Evolutionary conservation across 2,329 filamentous ascomycete species (phyloP), one percentile per base, ranked within the genome.

Genomic region (Diaporthe aspalathi): DNA sequence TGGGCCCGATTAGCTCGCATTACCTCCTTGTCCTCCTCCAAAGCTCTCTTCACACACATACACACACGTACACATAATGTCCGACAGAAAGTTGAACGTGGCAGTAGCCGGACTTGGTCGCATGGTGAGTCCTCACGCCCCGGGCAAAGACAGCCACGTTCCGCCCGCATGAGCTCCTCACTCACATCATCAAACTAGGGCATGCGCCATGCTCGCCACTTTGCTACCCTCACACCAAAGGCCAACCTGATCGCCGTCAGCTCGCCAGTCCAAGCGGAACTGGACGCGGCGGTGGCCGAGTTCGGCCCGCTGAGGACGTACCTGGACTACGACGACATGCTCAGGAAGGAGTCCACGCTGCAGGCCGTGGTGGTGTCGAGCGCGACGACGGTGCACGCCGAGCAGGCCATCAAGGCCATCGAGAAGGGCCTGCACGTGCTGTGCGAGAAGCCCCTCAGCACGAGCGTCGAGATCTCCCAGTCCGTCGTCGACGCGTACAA

Each of bases 391-490:
- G 88, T 85, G 16, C 89, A 91, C 74, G 88, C 88, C 0, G 82
- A 88, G 73, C 86, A 90, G 74, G 84, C 88, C 1, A 86, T 89
- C 75, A 84, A 85, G 74, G 87, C 87, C 14, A 89, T 90, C 66
- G 77, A 87, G 65, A 82, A 81, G 11, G 83, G 85, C 53, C 83
- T 86, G 74, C 88, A 90, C 74, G 87, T 90, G 0, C 78, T 90
- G 20, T 89, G 87, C 75, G 88, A 90, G 81, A 90, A 90, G 81
- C 88, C 88, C 2, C 76, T 89, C 40, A 87, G 84, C 53, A 92
- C 89, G 0, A 87, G 83, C 70, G 82, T 90, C 20, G 88, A 90
- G 74, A 82, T 90, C 65, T 68, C 68, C 52, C 54, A 38, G 82
- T 81, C 84, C 24, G 89, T 92, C 50, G 83, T 92, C 72, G 84